phyloP scores from a whole-genome alignment of 169 alveolate genomes.

The Perkinsus chesapeaki region DNA sequence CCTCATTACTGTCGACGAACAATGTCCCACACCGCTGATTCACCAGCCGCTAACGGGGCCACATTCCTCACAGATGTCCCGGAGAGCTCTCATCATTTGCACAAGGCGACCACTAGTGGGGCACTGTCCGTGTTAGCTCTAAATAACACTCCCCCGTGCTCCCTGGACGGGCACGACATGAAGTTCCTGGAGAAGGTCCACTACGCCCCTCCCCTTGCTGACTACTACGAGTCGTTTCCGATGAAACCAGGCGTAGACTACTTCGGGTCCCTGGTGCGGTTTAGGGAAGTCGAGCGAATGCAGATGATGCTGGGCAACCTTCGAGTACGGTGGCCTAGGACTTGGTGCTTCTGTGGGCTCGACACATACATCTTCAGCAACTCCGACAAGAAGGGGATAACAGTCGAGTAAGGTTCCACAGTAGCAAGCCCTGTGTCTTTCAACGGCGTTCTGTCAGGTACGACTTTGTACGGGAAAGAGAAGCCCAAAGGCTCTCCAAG shows the following conservation, averaged over 20 bases:
- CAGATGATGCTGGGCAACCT: background rate
- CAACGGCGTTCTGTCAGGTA: background rate
- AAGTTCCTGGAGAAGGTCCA: background rate
- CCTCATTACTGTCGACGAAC: background rate
- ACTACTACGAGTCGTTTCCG: background rate
- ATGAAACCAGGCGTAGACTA: background rate
- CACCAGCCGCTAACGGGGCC: background rate
- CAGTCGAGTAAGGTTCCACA: background rate
- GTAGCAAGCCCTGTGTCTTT: background rate
- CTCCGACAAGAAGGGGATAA: background rate
- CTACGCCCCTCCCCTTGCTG: background rate
- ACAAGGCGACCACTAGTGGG: background rate
- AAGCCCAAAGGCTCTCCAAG: background rate
- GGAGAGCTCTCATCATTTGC: background rate
- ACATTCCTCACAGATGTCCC: background rate
- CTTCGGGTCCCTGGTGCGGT: background rate
- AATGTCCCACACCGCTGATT: background rate
- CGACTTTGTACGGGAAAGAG: background rate
- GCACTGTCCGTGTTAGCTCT: background rate
- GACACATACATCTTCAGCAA: background rate
- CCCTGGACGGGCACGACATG: background rate
- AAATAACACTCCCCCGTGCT: background rate
- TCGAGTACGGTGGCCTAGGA: background rate
- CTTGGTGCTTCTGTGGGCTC: background rate
- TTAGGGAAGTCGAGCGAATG: background rate